phyloP scores from a whole-genome alignment of 345 rosid species.

The Salix caprea region DNA sequence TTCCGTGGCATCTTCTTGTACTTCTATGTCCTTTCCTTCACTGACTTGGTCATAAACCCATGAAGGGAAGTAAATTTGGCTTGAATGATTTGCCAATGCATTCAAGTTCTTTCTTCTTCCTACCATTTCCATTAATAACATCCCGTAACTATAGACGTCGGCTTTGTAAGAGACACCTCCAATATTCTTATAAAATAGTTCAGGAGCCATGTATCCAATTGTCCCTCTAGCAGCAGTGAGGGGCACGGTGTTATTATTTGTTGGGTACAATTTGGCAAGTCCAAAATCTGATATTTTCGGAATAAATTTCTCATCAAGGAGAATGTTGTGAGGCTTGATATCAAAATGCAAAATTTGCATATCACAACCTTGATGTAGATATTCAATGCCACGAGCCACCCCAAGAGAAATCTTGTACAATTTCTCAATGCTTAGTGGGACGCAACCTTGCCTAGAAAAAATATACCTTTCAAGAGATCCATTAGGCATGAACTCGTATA shows the following conservation, averaged over 20 bases:
- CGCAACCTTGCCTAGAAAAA: not conserved
- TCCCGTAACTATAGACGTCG: not conserved
- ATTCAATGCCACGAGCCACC: not conserved
- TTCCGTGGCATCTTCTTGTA: not conserved
- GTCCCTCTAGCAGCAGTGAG: not conserved
- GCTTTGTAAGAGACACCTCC: not conserved
- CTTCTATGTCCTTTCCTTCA: not conserved
- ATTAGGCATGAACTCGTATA: not conserved
- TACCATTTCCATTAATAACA: not conserved
- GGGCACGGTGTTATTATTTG: not conserved
- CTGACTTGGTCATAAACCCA: not conserved
- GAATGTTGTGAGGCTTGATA: not conserved
- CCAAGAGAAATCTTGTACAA: not conserved
- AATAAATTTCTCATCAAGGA: not conserved
- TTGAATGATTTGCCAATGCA: not conserved
- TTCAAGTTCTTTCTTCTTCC: not conserved
- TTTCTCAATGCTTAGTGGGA: not conserved
- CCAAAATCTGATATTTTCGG: not conserved
- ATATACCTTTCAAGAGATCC: not conserved
- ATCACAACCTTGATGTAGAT: not conserved
- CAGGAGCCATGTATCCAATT: not conserved
- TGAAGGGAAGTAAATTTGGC: not conserved
- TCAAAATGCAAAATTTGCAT: not conserved
- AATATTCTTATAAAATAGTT: no score
- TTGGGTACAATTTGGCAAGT: not conserved